Conservation (phyloP, 805 yeast genomes). For the Myxozyma sirexii region DNA sequence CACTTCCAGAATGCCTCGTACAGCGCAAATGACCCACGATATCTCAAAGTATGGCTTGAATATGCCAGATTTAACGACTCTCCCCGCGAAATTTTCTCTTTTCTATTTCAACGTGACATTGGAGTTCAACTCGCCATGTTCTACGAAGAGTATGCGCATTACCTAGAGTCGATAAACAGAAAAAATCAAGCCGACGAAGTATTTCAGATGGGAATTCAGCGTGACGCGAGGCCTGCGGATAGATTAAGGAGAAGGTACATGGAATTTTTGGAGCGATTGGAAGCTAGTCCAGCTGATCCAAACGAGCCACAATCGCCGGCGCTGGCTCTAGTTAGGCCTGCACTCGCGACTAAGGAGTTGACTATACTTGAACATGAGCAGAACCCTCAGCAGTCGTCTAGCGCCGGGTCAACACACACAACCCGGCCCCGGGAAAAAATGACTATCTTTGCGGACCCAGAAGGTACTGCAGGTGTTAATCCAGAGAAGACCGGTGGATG, state of each 20-base stretch:
- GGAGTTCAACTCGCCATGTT: conserved; percentile 68
- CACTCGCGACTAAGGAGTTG: conserved; percentile 46
- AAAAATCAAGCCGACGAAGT: conserved; percentile 60
- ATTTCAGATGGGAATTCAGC: conserved; percentile 58
- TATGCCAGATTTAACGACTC: conserved; percentile 70
- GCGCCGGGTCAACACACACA: background rate
- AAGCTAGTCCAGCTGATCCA: conserved; percentile 36
- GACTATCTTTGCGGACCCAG: conserved; percentile 49
- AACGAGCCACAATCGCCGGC: conserved; percentile 46
- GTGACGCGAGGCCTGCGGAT: conserved; percentile 65
- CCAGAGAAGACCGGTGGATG: conserved; percentile 39
- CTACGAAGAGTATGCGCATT: conserved; percentile 78
- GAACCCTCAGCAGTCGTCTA: conserved; percentile 3
- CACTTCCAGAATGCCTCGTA: conserved; percentile 63
- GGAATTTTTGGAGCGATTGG: conserved; percentile 50
- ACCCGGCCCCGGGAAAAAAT: conserved; percentile 40
- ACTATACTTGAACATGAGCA: conserved; percentile 9
- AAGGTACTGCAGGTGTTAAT: conserved; percentile 22
- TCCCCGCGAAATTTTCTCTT: conserved; percentile 70
- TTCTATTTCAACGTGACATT: conserved; percentile 69
- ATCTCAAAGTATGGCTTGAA: conserved; percentile 77
- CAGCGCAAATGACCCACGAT: conserved; percentile 83
- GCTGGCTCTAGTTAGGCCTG: conserved; percentile 41
- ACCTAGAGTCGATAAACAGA: conserved; percentile 55
- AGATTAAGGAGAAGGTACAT: conserved; percentile 50